Evolutionary conservation across 2,329 filamentous ascomycete genomes (phyloP), one percentile per base, ranked within the genome.

Genomic region (Bisporella sp.): DNA sequence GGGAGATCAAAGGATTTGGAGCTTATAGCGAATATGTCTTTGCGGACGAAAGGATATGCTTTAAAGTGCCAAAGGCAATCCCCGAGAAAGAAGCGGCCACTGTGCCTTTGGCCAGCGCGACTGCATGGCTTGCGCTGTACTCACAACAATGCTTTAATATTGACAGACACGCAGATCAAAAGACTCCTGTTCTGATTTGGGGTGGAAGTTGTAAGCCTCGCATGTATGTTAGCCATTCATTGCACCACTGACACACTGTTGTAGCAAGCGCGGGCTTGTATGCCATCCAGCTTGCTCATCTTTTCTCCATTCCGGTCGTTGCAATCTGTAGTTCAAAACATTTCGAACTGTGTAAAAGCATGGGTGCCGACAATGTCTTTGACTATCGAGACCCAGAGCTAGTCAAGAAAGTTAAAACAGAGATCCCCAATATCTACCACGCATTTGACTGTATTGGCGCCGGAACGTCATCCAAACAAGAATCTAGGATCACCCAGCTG

Each of bases 391-490:
- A 71, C 46, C 49, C 57, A 1, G 42, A 67, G 1, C 68, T 71
- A 3, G 61, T 67, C 8, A 57, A 66, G 4, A 63, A 64, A 13
- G 70, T 74, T 49, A 60, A 48, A 1, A 59, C 56, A 9, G 65
- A 62, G 21, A 41, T 46, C 2, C 68, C 67, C 1, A 54, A 58
- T 1, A 57, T 73, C 3, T 49, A 58, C 7, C 67, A 71, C 45
- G 65, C 66, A 33, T 71, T 74, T 46, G 71, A 74, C 48, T 71
- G 67, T 0, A 71, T 74, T 45, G 70, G 71, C n/a, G 64, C 64
- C 42, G 41, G 57, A 4, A 59, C 57, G 0, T 71, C 70, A 0
- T 73, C 70, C 0, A 50, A 39, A 2, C 54, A 54, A 3, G 62
- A 64, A 1, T 72, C 67, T 1, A 52, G 60, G 30, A 61, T 67